Conservation (phyloP, 2,329 filamentous ascomycete genomes). For the Scytalidium lignicola region DNA sequence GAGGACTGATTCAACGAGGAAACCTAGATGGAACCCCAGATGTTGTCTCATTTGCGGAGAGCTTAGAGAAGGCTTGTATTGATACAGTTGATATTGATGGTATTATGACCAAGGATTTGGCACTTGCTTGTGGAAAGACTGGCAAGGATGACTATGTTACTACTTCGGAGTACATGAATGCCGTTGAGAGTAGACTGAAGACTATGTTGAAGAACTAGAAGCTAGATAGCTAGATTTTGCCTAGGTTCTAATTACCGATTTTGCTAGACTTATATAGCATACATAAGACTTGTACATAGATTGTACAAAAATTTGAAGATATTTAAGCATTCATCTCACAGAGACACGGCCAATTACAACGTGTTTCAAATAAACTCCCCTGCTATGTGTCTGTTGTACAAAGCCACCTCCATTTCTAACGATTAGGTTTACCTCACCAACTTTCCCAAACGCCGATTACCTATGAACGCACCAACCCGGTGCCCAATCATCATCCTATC, state of each 20-base stretch:
- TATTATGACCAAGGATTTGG: constrained; percentile 99
- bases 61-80: constrained; percentile 85
- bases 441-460: background rate
- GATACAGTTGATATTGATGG: constrained; percentile 91
- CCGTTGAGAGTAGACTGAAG: constrained; percentile 88
- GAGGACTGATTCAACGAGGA: constrained; percentile 87
- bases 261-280: background rate
- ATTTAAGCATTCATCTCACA: background rate
- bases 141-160: constrained; percentile 82
- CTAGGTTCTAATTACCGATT: background rate
- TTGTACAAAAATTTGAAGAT: background rate
- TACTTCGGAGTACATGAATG: constrained; percentile 84
- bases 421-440: background rate
- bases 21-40: constrained; percentile 91
- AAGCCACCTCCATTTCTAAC: background rate
- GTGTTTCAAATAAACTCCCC: background rate
- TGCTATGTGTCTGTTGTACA: background rate
- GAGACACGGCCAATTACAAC: no score
- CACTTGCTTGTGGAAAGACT: constrained; percentile 88
- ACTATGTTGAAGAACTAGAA: constrained; percentile 66
- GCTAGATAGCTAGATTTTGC: constrained; percentile 35
- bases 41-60: constrained; percentile 84
- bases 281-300: background rate
- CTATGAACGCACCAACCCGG: background rate
- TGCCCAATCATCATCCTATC: background rate